Conservation (phyloP, 2,329 filamentous ascomycete genomes). For the Ophiostoma sp. region DNA sequence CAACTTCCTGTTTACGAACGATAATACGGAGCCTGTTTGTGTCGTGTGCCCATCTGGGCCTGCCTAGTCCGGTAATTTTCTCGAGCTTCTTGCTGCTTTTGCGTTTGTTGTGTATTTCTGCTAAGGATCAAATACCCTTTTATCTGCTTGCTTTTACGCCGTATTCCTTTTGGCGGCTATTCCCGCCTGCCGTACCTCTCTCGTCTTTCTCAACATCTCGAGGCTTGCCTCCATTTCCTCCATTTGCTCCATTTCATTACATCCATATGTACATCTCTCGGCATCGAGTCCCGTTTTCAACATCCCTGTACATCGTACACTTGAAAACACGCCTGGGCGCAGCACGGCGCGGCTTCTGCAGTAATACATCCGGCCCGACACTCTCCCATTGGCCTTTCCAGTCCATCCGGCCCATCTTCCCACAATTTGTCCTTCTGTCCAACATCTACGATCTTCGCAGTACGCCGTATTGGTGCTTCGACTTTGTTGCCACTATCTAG, state of each 20-base stretch:
- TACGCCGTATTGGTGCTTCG: neutral
- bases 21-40: neutral
- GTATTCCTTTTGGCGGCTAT: neutral
- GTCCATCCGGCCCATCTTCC: neutral
- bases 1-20: neutral
- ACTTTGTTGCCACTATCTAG: neutral
- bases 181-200: neutral
- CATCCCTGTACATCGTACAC: neutral
- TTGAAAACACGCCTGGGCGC: neutral
- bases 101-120: neutral
- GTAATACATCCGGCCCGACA: neutral
- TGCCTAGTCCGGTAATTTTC: neutral
- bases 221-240: neutral
- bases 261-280: neutral
- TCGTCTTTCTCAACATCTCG: neutral
- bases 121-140: no score
- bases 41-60: constrained; percentile 9
- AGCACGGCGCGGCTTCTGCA: neutral
- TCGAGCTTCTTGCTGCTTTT: neutral
- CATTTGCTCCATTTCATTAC: neutral
- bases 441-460: neutral
- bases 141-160: no score
- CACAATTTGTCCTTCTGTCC: constrained; percentile 6
- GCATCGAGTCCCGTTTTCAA: neutral
- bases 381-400: neutral